Percentiles rank a stretch among this genome's conserved stretches.
Evolutionary conservation across 371 early-diverging fungal genomes (phyloP).

Genomic region (Mucor indicus): DNA sequence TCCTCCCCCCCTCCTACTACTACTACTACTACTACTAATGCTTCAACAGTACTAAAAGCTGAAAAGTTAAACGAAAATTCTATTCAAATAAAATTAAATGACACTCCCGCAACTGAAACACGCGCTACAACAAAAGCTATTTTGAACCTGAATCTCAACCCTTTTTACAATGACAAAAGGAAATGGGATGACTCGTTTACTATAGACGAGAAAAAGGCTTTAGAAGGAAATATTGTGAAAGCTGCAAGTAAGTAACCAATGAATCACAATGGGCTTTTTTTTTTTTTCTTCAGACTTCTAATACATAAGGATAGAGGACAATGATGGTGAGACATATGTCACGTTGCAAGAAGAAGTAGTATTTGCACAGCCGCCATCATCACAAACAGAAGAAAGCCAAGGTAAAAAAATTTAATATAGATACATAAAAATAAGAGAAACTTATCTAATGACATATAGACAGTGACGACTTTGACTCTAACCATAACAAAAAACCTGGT

Average conservation of each 20-base stretch:
- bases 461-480: constrained; percentile 13
- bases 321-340: constrained; percentile 19
- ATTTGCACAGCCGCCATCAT: not conserved
- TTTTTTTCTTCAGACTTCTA: not conserved
- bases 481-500: constrained; percentile 19
- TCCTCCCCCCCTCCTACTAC: too few relatives aligned
- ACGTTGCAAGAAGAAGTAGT: constrained; percentile 25
- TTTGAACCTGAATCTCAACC: constrained; percentile 4
- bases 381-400: constrained; percentile 1
- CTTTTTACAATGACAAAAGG: constrained; percentile 22
- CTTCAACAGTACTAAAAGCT: too few relatives aligned
- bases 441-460: constrained; percentile 4
- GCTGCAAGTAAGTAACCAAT: constrained; percentile 24
- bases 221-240: constrained; percentile 30
- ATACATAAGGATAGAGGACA: constrained; percentile 12
- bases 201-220: constrained; percentile 20
- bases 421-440: not conserved
- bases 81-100: too few relatives aligned
- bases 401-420: not conserved
- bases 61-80: too few relatives aligned
- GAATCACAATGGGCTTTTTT: not conserved
- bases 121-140: constrained; percentile 9
- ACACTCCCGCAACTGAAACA: not conserved
- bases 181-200: constrained; percentile 29
- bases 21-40: too few relatives aligned